These are phyloP conservation scores for Malassezia psittaci DNA, from an alignment of 1,284 basidiomycete genomes.

Conservation along the genomic window DNA sequence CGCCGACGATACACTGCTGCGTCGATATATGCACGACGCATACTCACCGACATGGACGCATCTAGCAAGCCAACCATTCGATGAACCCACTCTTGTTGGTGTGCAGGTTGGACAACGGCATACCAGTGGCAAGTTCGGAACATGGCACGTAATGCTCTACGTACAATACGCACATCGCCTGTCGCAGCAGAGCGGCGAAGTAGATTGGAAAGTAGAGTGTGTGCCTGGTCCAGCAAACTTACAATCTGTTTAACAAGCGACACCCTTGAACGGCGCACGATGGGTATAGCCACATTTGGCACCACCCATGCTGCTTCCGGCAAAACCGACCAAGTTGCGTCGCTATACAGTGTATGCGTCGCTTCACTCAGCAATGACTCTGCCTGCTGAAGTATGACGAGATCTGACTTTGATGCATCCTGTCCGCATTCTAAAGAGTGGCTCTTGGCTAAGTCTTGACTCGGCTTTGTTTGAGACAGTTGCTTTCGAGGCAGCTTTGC, in stretches of 20 bases:
- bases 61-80: constrained; percentile 1
- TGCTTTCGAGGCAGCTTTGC: too few relatives aligned
- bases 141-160: neutral
- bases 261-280: neutral
- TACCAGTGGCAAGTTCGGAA: neutral
- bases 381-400: constrained; percentile 11
- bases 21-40: constrained; percentile 13
- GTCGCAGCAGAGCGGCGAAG: neutral
- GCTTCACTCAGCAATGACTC: constrained; percentile 2
- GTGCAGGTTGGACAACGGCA: neutral
- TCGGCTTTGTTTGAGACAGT: too few relatives aligned
- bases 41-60: constrained; percentile 5
- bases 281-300: constrained; percentile 6
- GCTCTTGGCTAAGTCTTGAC: too few relatives aligned
- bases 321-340: constrained; percentile 35
- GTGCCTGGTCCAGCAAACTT: neutral
- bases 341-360: constrained; percentile 18
- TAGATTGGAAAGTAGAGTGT: neutral
- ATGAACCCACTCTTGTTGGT: neutral
- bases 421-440: too few relatives aligned
- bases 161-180: constrained; percentile 7
- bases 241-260: neutral
- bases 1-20: neutral
- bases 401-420: too few relatives aligned
- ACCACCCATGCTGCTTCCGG: constrained; percentile 35